Base-by-base conservation (phyloP, 306 rosid genomes). In the Hippophae rhamnoides region DNA sequence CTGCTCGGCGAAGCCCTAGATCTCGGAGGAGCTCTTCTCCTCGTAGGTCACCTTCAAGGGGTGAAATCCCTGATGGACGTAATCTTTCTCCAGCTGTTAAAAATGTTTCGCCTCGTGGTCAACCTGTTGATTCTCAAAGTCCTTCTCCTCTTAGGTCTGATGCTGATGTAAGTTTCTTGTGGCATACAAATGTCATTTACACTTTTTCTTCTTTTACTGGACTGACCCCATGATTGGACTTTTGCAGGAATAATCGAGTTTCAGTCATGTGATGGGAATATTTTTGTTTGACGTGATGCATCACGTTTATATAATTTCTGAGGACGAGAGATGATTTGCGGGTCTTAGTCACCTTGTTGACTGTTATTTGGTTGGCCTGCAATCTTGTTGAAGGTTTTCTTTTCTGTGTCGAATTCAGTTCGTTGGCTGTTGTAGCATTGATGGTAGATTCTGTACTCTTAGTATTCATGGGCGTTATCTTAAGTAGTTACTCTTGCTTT, bases 61-160 rank as follows among this genome's bases (percentile, higher is more conserved):
- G 55, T 50, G 76, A 73, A 60, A 75, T 65, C 43, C 76, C 73
- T 54, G 81, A 67, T 52, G 78, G 48, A 53, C 70, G 57, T 27
- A 70, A 68, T 43, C 61, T 50, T 52, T 75, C 87, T n/a, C 80
- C 85, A 14, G 50, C 60, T 10, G 75, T 66, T 5, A 73, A 71
- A 51, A 76, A 72, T 66, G 72, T 58, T 73, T 78, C 83, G 38
- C 79, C 80, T 1, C 64, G 5, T 52, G 78, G 66, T 26, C 77
- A 46, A 41, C 69, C 51, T 63, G 65, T 47, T 44, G 82, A 69
- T 74, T 84, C 92, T 58, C 81, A 68, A 61, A 84, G 92, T 47
- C 83, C 76, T 13, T 76, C 88, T 61, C 77, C 82, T 42, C 79
- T 44, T 59, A 76, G 64, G 67, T 76, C 85, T 54, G 85, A 84